Conservation (phyloP, 352 stramenopile species). For the Nannochloropsis limnetica region DNA sequence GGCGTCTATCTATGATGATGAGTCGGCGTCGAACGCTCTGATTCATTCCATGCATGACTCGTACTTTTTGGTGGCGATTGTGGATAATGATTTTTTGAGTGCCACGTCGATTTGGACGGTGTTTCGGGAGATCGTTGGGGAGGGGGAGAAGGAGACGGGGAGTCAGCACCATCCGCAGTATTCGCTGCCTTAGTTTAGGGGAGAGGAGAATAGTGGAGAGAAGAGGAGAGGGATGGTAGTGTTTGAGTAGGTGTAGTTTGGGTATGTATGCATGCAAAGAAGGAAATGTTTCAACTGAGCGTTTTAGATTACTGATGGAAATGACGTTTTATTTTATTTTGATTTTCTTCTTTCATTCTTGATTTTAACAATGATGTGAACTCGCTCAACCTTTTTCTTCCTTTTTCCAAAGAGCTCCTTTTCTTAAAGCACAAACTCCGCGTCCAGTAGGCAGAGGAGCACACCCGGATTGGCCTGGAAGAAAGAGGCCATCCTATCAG, state of each 20-base stretch:
- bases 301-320: neutral
- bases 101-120: neutral
- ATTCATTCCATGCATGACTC: constrained; percentile 87
- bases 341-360: neutral
- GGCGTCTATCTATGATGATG: constrained; percentile 87
- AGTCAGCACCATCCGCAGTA: constrained; percentile 23
- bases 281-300: neutral
- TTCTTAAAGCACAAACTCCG: constrained; percentile 43
- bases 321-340: neutral
- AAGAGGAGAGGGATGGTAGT: neutral
- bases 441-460: constrained; percentile 51
- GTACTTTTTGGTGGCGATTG: constrained; percentile 94
- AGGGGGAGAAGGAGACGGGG: neutral
- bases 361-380: neutral
- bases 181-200: neutral
- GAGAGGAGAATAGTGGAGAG: neutral
- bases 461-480: constrained; percentile 52
- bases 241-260: neutral
- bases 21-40: constrained; percentile 69
- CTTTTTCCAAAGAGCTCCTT: neutral
- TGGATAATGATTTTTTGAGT: constrained; percentile 90
- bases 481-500: constrained; percentile 45
- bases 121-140: neutral
- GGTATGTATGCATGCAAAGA: neutral
- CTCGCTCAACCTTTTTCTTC: neutral